These are phyloP conservation scores for Barnettozyma sucrosica DNA, from an alignment of 805 yeast genomes.

Conservation along the genomic window DNA sequence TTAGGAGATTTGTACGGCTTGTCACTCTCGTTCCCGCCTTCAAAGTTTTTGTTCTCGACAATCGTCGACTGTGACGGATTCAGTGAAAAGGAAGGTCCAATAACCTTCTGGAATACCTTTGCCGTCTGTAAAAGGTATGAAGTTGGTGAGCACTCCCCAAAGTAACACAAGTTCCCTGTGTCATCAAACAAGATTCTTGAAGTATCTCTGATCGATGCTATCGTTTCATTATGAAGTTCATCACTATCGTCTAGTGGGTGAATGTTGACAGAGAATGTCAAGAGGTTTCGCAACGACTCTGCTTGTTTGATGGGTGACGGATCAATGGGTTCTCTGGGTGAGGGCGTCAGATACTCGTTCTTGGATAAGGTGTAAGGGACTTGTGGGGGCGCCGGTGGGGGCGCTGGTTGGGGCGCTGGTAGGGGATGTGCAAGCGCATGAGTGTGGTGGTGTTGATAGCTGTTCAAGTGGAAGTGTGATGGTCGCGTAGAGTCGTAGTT, in stretches of 20 bases:
- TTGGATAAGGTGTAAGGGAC: neutral
- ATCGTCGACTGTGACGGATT: constrained; percentile 34
- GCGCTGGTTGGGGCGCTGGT: too few relatives aligned
- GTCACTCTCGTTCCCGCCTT: neutral
- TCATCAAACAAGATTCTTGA: constrained; percentile 31
- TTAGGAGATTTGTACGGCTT: neutral
- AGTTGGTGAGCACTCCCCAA: constrained; percentile 39
- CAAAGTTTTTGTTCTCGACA: constrained; percentile 23
- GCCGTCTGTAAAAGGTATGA: constrained; percentile 37
- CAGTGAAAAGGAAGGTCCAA: constrained; percentile 33
- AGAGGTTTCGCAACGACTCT: constrained; percentile 13
- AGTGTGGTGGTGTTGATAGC: neutral
- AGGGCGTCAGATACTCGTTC: neutral
- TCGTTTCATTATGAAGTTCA: constrained; percentile 12
- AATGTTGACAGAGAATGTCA: constrained; percentile 17
- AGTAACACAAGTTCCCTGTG: constrained; percentile 32
- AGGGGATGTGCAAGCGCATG: neutral
- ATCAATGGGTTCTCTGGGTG: neutral
- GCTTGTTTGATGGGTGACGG: neutral
- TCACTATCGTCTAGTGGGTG: constrained; percentile 12
- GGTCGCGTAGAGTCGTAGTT: neutral
- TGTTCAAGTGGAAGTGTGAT: neutral
- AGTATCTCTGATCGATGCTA: constrained; percentile 9
- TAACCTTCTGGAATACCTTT: constrained; percentile 29
- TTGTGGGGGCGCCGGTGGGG: neutral